Evolutionary conservation across 352 stramenopile genomes (phyloP), one percentile per base, ranked within the genome.

Genomic region (Phytophthora cryptogea): DNA sequence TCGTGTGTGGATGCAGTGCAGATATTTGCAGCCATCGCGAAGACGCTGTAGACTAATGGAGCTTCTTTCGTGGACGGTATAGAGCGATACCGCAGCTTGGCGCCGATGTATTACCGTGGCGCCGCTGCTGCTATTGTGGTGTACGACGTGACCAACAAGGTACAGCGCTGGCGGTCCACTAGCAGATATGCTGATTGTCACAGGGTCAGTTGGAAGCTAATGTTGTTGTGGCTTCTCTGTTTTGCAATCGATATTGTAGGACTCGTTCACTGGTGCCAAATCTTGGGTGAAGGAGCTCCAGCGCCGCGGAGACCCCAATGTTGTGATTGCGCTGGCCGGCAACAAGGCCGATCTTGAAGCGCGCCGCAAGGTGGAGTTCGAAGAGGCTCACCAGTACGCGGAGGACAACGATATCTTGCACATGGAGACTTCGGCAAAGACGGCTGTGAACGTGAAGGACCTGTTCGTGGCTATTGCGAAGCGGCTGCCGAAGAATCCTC

Each of bases 231-330:
- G 16, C 32, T 36, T 36, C 32, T 8, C 14, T 54, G 41, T 48
- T 40, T 23, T 23, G 20, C 20, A 23, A 23, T 23, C 20, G 13
- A 36, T 47, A 20, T 54, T 42, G 20, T 57, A 97, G 86, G 95
- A 99, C 53, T 98, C 94, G 8, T 98, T 98, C 63, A 97, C 91
- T 16, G 97, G 97, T 8, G 97, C 97, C 39, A 99, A 99, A 70
- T 98, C 89, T 9, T 99, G 98, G 98, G 97, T 99, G 32, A 99
- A 99, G 76, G 98, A 99, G 73, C 80, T 99, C 42, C 97, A 99
- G 78, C 86, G 97, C 59, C 92, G 97, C 52, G 98, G 97, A 37
- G 97, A 99, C 75, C 96, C 96, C 5, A 98, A 98, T 66, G 92
- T 98, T 13, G 92, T 99, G 31, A 98, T 99, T 52, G 96, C 96